Conservation (phyloP, 345 rosid genomes). For the Luvunga scandens region DNA sequence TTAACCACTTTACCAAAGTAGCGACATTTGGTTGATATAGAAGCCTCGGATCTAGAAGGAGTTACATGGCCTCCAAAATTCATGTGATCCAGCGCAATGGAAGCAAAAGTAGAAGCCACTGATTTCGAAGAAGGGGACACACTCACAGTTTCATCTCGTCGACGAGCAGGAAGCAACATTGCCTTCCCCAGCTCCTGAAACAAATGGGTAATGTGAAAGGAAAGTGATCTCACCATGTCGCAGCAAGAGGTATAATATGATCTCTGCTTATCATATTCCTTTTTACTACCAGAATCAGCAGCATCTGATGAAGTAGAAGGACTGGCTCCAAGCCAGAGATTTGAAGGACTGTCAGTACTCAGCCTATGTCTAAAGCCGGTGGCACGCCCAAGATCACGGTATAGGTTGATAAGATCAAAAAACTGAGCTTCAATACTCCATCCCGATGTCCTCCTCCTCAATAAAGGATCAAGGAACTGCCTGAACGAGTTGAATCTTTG, state of each 20-base stretch:
- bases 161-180: conserved; percentile 88
- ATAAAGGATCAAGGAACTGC: conserved; percentile 88
- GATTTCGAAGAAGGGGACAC: conserved; percentile 76
- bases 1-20: conserved; percentile 91
- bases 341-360: conserved; percentile 46
- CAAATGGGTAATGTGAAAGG: conserved; percentile 84
- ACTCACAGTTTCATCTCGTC: conserved; percentile 85
- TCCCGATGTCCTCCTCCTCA: conserved; percentile 82
- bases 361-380: conserved; percentile 69
- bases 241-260: conserved; percentile 84
- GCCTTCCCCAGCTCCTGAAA: conserved; percentile 96
- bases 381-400: conserved; percentile 85
- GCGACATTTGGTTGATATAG: conserved; percentile 84
- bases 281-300: conserved; percentile 40
- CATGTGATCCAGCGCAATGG: conserved; percentile 73
- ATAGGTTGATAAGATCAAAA: conserved; percentile 86
- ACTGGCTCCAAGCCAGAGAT: conserved; percentile 40
- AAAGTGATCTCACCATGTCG: conserved; percentile 84
- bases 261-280: conserved; percentile 70
- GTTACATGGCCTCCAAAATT: conserved; percentile 61
- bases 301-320: conserved; percentile 53
- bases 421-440: conserved; percentile 86
- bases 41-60: conserved; percentile 51
- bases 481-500: conserved; percentile 82
- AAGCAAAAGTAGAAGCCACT: conserved; percentile 81